Conservation (phyloP, 441 rosid species). For the Arabidopsis hybrid region DNA sequence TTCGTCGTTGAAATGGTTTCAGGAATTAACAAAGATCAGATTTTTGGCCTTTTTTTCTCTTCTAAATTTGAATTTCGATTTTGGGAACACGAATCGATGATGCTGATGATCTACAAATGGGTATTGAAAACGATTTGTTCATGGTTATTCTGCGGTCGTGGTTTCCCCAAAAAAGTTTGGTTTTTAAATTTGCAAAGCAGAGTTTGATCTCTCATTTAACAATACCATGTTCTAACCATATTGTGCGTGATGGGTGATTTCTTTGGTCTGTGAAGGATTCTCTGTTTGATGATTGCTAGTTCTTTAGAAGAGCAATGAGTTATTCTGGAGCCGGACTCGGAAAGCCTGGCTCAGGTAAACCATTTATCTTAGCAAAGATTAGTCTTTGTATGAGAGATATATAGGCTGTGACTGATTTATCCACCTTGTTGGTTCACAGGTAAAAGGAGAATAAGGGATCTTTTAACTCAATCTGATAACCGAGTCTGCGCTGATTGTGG, state of each 20-base stretch:
- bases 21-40: background rate
- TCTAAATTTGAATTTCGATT: background rate
- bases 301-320: slow-evolving; percentile 42
- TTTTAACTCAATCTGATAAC: slow-evolving; percentile 79
- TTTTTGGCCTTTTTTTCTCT: background rate
- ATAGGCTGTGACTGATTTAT: slow-evolving; percentile 5
- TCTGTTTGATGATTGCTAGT: slow-evolving; percentile 35
- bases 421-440: slow-evolving; percentile 51
- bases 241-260: background rate
- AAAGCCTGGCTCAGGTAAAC: slow-evolving; percentile 44
- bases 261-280: slow-evolving; percentile 27
- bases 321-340: slow-evolving; percentile 14
- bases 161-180: slow-evolving; percentile 7
- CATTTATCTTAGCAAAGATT: background rate
- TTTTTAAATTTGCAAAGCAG: slow-evolving; percentile 12
- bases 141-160: background rate
- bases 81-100: background rate
- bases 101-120: slow-evolving; percentile 27
- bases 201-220: slow-evolving; percentile 8
- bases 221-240: background rate
- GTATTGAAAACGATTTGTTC: slow-evolving; percentile 4
- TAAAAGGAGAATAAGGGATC: slow-evolving; percentile 77
- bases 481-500: slow-evolving; percentile 93
- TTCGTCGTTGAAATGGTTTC: slow-evolving; percentile 30
- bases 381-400: too few species aligned